Conservation (phyloP, 257 asterid genomes). For the Gentiana macrophylla region DNA sequence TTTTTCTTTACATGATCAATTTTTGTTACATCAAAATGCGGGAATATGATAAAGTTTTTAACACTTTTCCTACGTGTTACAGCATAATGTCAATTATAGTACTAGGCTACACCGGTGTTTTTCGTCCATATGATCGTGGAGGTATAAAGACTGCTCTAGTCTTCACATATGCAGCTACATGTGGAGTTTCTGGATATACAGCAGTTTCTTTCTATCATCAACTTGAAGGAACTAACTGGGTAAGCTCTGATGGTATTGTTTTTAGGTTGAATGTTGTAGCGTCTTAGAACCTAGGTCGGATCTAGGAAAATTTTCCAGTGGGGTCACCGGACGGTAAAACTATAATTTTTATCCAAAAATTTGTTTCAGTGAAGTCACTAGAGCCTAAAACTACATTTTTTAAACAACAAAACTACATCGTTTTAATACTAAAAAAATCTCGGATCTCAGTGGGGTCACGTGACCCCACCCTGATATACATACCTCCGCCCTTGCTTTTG, state of each 20-base stretch:
- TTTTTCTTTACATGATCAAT: not conserved
- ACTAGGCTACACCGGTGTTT: slow-evolving; percentile 1
- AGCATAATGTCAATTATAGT: not conserved
- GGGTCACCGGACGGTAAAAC: too few relatives aligned
- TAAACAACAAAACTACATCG: too few relatives aligned
- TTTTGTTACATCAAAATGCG: too few relatives aligned
- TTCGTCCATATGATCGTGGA: slow-evolving; percentile 11
- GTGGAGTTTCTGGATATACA: slow-evolving; percentile 12
- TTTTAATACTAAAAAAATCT: too few relatives aligned
- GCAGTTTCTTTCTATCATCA: slow-evolving; percentile 14
- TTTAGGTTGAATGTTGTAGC: not conserved
- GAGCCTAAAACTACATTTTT: too few relatives aligned
- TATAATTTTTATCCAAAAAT: too few relatives aligned
- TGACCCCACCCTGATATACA: too few relatives aligned
- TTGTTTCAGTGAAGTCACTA: too few relatives aligned
- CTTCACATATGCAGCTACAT: slow-evolving; percentile 10
- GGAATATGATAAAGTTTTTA: not conserved
- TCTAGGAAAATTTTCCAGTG: too few relatives aligned
- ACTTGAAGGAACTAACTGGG: slow-evolving; percentile 19
- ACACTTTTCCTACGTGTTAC: not conserved
- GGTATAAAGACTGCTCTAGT: slow-evolving; percentile 7
- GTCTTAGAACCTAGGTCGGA: not conserved
- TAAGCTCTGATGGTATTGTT: not conserved
- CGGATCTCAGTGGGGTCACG: too few relatives aligned
- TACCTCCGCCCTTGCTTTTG: too few relatives aligned